A percentile compares a stretch with the other conserved stretches of the same genome.
phyloP scores from a whole-genome alignment of 2,329 filamentous ascomycete species.

The Microdochium nivale region DNA sequence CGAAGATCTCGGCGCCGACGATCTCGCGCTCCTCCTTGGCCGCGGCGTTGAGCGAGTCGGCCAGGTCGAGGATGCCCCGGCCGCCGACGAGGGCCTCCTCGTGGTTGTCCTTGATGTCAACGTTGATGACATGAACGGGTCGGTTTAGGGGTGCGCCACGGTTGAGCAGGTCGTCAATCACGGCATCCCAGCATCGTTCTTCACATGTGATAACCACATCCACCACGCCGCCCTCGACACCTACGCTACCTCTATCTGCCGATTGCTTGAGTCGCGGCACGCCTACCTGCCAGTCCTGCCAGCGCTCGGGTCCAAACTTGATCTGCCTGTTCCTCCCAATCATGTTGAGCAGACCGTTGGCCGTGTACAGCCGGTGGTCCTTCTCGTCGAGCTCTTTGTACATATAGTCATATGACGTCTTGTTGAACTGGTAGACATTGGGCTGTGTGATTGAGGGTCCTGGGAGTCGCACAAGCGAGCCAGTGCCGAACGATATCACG shows the following conservation, averaged over 20 bases:
- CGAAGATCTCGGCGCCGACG: slow-evolving; percentile 57
- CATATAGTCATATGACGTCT: slow-evolving; percentile 90
- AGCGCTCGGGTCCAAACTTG: slow-evolving; percentile 93
- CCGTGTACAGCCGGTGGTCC: slow-evolving; percentile 77
- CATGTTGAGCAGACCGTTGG: slow-evolving; percentile 94
- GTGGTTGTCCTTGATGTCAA: slow-evolving; percentile 97
- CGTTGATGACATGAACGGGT: slow-evolving; percentile 95
- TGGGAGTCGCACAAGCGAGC: slow-evolving; percentile 85
- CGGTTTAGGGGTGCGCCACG: slow-evolving; percentile 81
- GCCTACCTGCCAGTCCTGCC: slow-evolving; percentile 94
- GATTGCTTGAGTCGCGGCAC: slow-evolving; percentile 71
- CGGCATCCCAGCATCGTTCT: slow-evolving; percentile 96
- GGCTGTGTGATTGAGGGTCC: slow-evolving; percentile 87
- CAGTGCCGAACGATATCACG: slow-evolving; percentile 97
- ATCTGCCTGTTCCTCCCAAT: slow-evolving; percentile 82
- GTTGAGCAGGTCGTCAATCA: slow-evolving; percentile 84
- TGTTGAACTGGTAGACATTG: slow-evolving; percentile 98
- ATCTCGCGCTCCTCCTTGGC: slow-evolving; percentile 68
- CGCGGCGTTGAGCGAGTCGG: slow-evolving; percentile 71
- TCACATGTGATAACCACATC: slow-evolving; percentile 97
- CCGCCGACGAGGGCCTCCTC: slow-evolving; percentile 91
- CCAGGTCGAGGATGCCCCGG: slow-evolving; percentile 84
- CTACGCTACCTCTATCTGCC: slow-evolving; percentile 66
- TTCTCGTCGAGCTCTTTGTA: slow-evolving; percentile 84
- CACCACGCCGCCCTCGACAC: slow-evolving; percentile 81